Conservation (phyloP, 1,139 yeast genomes). For the Magnusiomyces clavatus region DNA sequence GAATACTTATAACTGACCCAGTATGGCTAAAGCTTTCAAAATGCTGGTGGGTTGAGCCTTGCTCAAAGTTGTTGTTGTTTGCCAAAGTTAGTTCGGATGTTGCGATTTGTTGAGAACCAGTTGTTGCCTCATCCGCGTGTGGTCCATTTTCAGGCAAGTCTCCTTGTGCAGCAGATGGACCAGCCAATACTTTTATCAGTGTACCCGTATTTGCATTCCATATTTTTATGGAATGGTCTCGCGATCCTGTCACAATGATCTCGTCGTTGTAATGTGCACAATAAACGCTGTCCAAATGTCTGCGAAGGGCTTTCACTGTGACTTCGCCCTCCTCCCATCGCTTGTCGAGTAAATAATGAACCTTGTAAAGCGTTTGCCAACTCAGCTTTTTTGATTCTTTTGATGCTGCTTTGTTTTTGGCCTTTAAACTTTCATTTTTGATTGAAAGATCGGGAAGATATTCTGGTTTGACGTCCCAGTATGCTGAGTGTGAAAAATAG, state of each 20-base stretch:
- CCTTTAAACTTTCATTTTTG: background rate
- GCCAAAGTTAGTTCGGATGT: background rate
- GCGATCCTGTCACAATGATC: conserved; percentile 32
- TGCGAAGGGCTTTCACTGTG: conserved; percentile 23
- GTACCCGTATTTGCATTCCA: conserved; percentile 29
- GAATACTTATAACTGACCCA: conserved; percentile 32
- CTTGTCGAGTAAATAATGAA: conserved; percentile 24
- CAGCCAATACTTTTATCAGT: conserved; percentile 13
- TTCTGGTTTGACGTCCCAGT: conserved; percentile 19
- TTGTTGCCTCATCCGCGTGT: background rate
- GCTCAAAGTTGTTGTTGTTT: background rate
- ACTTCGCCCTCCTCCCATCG: conserved; percentile 27
- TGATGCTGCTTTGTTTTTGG: conserved; percentile 9
- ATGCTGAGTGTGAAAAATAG: conserved; percentile 13
- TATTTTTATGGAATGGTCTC: conserved; percentile 31
- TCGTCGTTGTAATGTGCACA: conserved; percentile 31
- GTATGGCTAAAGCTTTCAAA: conserved; percentile 21
- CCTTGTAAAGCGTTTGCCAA: conserved; percentile 26
- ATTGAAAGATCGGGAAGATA: conserved; percentile 1
- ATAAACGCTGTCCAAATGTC: conserved; percentile 33
- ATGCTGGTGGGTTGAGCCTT: background rate
- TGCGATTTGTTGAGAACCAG: background rate
- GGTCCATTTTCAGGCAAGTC: background rate
- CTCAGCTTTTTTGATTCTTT: background rate
- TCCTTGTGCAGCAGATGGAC: background rate